phyloP scores from a whole-genome alignment of 2,329 filamentous ascomycete genomes.

The Colletotrichum nymphaeae region DNA sequence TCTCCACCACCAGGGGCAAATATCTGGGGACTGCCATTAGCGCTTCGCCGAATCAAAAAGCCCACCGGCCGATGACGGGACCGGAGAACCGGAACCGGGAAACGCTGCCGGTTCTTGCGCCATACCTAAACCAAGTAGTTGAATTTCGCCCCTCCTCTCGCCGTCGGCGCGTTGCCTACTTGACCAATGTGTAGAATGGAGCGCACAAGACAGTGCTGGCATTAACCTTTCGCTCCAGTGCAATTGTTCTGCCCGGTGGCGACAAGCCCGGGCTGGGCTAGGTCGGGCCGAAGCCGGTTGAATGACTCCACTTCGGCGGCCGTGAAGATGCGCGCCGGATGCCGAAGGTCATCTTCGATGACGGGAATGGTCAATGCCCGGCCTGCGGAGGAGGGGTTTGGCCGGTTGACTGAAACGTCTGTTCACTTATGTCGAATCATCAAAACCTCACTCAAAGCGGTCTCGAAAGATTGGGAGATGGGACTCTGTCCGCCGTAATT shows the following conservation, averaged over 20 bases:
- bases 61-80: conserved; percentile 23
- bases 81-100: conserved; percentile 30
- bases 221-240: no score
- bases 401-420: neutral
- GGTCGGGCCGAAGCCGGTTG: neutral
- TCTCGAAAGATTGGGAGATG: neutral
- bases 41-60: neutral
- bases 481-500: neutral
- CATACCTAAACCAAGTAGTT: neutral
- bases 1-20: conserved; percentile 19
- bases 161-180: neutral
- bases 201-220: no score
- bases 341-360: neutral
- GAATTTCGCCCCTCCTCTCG: neutral
- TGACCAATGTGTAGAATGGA: no score
- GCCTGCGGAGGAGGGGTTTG: neutral
- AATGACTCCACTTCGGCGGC: neutral
- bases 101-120: conserved; percentile 18
- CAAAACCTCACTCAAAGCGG: neutral
- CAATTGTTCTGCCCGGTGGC: neutral
- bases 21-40: conserved; percentile 10
- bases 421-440: neutral
- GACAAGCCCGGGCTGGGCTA: neutral
- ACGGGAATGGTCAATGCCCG: neutral
- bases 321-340: neutral